Evolutionary conservation across 2,329 filamentous ascomycete species (phyloP), one percentile per base, ranked within the genome.

Genomic region (Bipolaris oryzae): DNA sequence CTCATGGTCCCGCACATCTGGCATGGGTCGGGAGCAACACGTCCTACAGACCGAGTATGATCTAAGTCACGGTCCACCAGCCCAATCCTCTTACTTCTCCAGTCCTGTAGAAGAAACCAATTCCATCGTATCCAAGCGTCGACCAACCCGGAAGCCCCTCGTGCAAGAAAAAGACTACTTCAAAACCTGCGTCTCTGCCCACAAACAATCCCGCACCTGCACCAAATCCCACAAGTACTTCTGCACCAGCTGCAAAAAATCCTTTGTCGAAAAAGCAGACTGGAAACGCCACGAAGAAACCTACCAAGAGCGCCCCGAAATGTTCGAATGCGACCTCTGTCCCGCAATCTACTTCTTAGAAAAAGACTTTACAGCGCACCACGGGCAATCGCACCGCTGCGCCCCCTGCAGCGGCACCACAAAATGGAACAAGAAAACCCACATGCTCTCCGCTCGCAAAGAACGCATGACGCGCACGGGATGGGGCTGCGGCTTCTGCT

Each of bases 221-320:
- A 57, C 57, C 11, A 70, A 68, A 35, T 50, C 60, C 16, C 68
- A 70, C 15, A 62, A 64, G 28, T 74, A 72, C 51, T 73, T 70
- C 56, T 81, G 78, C 61, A 80, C 77, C 0, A 74, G 74, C 5
- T 80, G 80, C 71, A 82, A 85, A 62, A 85, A 85, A 46, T 84
- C 84, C 50, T 88, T 88, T 67, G 83, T 85, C 73, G 80, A 84
- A 62, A 88, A 88, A 68, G 87, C 86, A 62, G 85, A 88, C 72
- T 89, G 86, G 87, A 87, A 87, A 71, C 79, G 85, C 6, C 87
- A 89, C 70, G 85, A 89, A 68, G 85, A 87, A 64, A 85, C 87
- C 63, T 88, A 87, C 64, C 86, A 88, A 74, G 86, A 88, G 75
- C 83, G 86, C 21, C 85, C 81, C 74, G 84, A 85, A 60, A 86